Conservation (phyloP, 352 stramenopile genomes). For the Peronospora tabacina region DNA sequence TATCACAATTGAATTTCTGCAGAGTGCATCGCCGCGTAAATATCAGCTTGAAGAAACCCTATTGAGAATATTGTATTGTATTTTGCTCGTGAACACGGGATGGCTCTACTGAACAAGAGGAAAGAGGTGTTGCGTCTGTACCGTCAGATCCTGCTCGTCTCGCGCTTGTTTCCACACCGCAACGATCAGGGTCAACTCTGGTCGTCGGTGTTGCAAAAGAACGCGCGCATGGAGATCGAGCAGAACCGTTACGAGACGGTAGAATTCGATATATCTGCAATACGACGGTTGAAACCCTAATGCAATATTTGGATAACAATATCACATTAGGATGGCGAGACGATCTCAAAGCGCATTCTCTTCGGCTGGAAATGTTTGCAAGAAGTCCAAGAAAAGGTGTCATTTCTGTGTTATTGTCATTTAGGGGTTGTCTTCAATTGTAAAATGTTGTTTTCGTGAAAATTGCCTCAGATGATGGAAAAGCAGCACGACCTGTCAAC, state of each 20-base stretch:
- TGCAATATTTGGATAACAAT: conserved; percentile 9
- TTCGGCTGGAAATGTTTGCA: conserved; percentile 70
- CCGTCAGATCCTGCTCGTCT: conserved; percentile 67
- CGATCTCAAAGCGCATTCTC: conserved; percentile 71
- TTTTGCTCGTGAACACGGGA: not conserved
- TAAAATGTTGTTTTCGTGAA: conserved; percentile 6
- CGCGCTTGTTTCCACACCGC: conserved; percentile 62
- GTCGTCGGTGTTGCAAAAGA: conserved; percentile 57
- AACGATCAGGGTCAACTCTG: conserved; percentile 69
- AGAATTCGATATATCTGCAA: not conserved
- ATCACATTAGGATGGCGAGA: conserved; percentile 48
- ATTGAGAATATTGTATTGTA: too few species aligned
- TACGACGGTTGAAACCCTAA: conserved; percentile 13
- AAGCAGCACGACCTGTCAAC: conserved; percentile 36
- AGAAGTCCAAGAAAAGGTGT: conserved; percentile 69
- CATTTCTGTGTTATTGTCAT: too few species aligned
- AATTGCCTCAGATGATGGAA: conserved; percentile 34
- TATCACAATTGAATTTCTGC: too few species aligned
- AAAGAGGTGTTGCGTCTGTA: conserved; percentile 77
- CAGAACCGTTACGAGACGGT: conserved; percentile 66
- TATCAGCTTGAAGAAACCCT: too few species aligned
- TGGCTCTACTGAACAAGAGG: conserved; percentile 44
- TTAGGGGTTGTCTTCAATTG: not conserved
- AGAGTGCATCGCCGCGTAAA: too few species aligned
- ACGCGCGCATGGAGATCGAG: conserved; percentile 77